Evolutionary conservation across 1,139 yeast genomes (phyloP).

Genomic region (Lodderomyces margitis): DNA sequence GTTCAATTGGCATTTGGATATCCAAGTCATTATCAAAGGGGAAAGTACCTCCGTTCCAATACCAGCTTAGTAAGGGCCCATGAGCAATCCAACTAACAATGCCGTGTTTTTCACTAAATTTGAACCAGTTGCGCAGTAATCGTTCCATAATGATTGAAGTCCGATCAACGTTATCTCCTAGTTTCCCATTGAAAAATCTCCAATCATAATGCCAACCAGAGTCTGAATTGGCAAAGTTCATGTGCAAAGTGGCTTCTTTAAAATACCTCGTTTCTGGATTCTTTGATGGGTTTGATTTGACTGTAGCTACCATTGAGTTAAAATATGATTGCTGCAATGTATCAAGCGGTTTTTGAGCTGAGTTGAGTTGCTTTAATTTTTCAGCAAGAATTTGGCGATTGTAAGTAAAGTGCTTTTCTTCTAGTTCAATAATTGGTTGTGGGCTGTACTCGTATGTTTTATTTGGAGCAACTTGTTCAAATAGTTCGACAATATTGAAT

Average conservation of each 20-base stretch:
- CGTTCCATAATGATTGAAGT: slow-evolving; percentile 20
- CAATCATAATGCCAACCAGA: slow-evolving; percentile 26
- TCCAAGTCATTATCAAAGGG: slow-evolving; percentile 69
- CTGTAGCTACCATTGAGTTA: slow-evolving; percentile 7
- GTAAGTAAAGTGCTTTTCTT: slow-evolving; percentile 8
- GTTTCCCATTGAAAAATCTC: slow-evolving; percentile 22
- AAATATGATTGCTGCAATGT: slow-evolving; percentile 9
- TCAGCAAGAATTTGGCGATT: slow-evolving; percentile 4
- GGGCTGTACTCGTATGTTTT: slow-evolving; percentile 8
- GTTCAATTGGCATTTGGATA: slow-evolving; percentile 48
- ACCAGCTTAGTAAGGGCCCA: slow-evolving; percentile 60
- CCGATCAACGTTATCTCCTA: slow-evolving; percentile 34
- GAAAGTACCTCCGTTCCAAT: slow-evolving; percentile 56
- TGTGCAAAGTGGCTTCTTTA: slow-evolving; percentile 19
- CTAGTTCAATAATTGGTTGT: slow-evolving; percentile 7
- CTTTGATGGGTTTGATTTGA: slow-evolving; percentile 7
- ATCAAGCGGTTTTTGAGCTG: slow-evolving; percentile 1
- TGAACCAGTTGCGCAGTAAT: slow-evolving; percentile 53
- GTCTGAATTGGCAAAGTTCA: slow-evolving; percentile 11
- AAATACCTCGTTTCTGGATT: slow-evolving; percentile 21
- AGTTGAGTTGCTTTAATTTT: slow-evolving; percentile 4
- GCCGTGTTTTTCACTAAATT: slow-evolving; percentile 42
- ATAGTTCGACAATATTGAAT: slow-evolving; percentile 15
- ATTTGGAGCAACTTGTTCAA: slow-evolving; percentile 7
- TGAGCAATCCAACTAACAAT: slow-evolving; percentile 58